Conservation (phyloP, 176 grass and related monocot genomes). For the Elymus sibiricus region DNA sequence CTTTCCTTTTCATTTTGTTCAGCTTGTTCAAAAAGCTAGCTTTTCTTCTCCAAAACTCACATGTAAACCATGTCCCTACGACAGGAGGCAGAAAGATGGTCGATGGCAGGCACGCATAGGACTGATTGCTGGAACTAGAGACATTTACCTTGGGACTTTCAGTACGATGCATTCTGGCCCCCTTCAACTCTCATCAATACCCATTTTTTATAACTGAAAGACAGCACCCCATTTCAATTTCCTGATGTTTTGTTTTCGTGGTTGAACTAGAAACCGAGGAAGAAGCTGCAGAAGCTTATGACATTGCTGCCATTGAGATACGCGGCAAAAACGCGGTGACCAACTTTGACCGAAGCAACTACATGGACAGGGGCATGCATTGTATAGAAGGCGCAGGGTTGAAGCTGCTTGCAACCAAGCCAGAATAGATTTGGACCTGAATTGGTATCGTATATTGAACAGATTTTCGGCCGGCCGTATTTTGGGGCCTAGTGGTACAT, state of each 20-base stretch:
- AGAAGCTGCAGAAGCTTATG: constrained; percentile 96
- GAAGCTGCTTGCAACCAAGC: constrained; percentile 42
- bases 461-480: constrained; percentile 26
- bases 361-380: constrained; percentile 52
- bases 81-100: constrained; percentile 92
- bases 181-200: not conserved
- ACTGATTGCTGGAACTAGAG: constrained; percentile 82
- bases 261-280: constrained; percentile 80
- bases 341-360: constrained; percentile 97
- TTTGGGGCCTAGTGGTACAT: constrained; percentile 45
- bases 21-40: not conserved
- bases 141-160: constrained; percentile 97
- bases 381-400: constrained; percentile 51
- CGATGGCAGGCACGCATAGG: constrained; percentile 98
- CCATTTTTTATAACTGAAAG: not conserved
- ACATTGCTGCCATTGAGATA: constrained; percentile 90
- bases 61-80: constrained; percentile 16
- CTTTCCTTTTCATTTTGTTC: constrained; percentile 24
- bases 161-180: constrained; percentile 39
- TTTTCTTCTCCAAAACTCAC: constrained; percentile 22
- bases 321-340: constrained; percentile 88
- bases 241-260: constrained; percentile 6
- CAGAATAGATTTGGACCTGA: constrained; percentile 33
- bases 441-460: not conserved
- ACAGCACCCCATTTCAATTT: not conserved